Evolutionary conservation across 257 asterid species (phyloP).

Genomic region (Nyctanthes arbortristis): DNA sequence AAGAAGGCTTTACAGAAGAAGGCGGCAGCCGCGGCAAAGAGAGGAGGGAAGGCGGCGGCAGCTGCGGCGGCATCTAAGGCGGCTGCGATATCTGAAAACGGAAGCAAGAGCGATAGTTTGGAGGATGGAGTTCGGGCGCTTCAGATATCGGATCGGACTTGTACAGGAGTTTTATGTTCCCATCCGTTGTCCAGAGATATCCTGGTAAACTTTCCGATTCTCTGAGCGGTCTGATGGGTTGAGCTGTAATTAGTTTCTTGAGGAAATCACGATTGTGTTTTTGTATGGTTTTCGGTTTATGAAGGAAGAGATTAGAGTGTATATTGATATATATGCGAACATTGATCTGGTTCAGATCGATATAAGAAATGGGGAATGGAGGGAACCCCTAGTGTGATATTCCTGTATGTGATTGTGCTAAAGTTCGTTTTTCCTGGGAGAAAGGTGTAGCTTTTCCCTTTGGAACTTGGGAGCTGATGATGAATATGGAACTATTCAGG

Average conservation of each 20-base stretch:
- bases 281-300: background rate
- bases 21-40: constrained; percentile 87
- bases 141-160: constrained; percentile 87
- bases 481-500: too few species aligned
- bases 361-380: background rate
- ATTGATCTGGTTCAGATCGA: background rate
- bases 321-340: background rate
- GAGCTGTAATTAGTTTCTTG: background rate
- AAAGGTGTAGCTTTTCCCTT: background rate
- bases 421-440: background rate
- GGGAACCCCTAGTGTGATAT: background rate
- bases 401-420: background rate
- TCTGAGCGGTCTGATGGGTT: background rate
- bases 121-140: constrained; percentile 60
- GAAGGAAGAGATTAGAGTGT: background rate
- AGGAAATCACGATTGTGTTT: background rate
- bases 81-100: constrained; percentile 43
- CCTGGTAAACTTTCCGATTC: constrained; percentile 55
- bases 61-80: constrained; percentile 54
- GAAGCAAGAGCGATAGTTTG: constrained; percentile 49
- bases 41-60: constrained; percentile 60
- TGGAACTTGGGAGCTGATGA: too few species aligned
- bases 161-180: constrained; percentile 96
- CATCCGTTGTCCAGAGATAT: constrained; percentile 95
- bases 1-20: constrained; percentile 97